These are phyloP conservation scores for Cyclocybe cylindracea DNA, from an alignment of 768 basidiomycete species.

Conservation along the genomic window DNA sequence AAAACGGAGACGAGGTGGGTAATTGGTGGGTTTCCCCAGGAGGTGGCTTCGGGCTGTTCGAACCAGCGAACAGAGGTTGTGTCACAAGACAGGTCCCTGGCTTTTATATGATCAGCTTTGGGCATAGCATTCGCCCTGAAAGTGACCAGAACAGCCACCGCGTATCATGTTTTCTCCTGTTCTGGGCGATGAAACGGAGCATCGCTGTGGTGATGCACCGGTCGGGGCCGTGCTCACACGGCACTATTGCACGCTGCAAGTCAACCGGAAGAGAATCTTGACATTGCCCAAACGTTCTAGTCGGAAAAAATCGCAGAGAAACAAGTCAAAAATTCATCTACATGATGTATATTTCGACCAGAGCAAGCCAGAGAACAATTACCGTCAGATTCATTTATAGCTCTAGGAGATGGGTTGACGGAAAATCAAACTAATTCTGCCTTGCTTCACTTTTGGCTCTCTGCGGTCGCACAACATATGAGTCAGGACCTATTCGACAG, in stretches of 20 bases:
- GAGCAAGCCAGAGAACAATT: no score
- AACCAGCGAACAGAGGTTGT: conserved; percentile 19
- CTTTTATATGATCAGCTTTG: conserved; percentile 15
- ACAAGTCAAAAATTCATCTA: no score
- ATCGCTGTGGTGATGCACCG: no score
- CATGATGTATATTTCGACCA: no score
- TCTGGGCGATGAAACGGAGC: no score
- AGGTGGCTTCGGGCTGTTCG: conserved; percentile 16
- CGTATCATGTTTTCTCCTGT: background rate
- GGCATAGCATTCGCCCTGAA: conserved; percentile 13
- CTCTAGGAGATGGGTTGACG: conserved; percentile 18
- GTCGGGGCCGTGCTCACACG: no score
- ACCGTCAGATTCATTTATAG: no score
- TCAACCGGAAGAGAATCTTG: no score
- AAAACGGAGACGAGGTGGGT: background rate
- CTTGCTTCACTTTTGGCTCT: conserved; percentile 27
- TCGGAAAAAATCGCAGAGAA: no score
- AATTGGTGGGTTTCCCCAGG: background rate
- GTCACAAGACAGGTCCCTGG: conserved; percentile 1
- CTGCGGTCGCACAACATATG: conserved; percentile 7
- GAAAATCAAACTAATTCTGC: conserved; percentile 31
- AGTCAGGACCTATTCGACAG: background rate
- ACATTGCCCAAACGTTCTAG: no score
- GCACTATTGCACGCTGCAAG: no score
- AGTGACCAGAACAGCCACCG: background rate